These are phyloP conservation scores for Pseudonitzschia delicatissima DNA, from an alignment of 108 stramenopile species.

Conservation along the genomic window DNA sequence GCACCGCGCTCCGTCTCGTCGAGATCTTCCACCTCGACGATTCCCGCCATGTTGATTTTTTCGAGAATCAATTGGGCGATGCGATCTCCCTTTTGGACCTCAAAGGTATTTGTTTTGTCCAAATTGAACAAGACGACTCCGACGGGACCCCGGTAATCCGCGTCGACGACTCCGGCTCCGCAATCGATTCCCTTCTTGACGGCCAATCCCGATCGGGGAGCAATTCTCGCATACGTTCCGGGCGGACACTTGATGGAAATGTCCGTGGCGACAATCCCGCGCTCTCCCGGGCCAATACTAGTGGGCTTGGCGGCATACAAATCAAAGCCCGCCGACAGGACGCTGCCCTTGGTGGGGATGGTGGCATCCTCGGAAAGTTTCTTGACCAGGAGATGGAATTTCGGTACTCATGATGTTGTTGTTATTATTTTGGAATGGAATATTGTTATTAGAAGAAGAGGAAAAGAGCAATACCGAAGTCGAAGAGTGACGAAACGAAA, in stretches of 20 bases:
- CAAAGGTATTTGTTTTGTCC: slow-evolving; percentile 74
- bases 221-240: slow-evolving; percentile 95
- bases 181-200: slow-evolving; percentile 95
- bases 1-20: slow-evolving; percentile 79
- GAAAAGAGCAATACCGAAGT: slow-evolving; percentile 11
- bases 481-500: neutral
- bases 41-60: slow-evolving; percentile 79
- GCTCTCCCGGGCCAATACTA: slow-evolving; percentile 63
- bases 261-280: slow-evolving; percentile 92
- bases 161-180: slow-evolving; percentile 97
- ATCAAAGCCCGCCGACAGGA: slow-evolving; percentile 82
- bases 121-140: slow-evolving; percentile 99
- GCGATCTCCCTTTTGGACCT: slow-evolving; percentile 88
- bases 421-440: neutral
- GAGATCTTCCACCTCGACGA: slow-evolving; percentile 83
- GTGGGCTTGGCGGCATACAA: slow-evolving; percentile 52
- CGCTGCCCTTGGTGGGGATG: slow-evolving; percentile 68
- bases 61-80: slow-evolving; percentile 99
- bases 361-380: slow-evolving; percentile 58
- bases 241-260: slow-evolving; percentile 88
- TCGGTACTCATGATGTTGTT: neutral
- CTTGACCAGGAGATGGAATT: slow-evolving; percentile 54
- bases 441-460: neutral
- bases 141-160: slow-evolving; percentile 96
- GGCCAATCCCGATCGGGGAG: slow-evolving; percentile 88